phyloP scores from a whole-genome alignment of 768 basidiomycete genomes.

The Agaricus bisporus region DNA sequence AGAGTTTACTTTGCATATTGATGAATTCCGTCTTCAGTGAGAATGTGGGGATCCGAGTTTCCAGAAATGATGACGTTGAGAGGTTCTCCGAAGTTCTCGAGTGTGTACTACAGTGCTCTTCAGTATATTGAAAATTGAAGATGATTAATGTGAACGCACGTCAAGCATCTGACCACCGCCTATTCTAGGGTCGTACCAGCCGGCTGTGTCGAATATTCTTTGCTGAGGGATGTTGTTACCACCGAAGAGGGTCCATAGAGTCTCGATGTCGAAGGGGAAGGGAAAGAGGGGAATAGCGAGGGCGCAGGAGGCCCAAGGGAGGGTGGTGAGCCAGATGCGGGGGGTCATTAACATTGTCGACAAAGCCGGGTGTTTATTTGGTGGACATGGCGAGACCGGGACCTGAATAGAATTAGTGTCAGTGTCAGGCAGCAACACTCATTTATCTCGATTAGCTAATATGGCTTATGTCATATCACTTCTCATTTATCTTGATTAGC shows the following conservation, averaged over 20 bases:
- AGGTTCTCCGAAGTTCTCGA: conserved; percentile 65
- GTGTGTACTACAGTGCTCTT: conserved; percentile 47
- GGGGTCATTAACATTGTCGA: not conserved
- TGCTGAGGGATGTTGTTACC: not conserved
- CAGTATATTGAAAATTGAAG: not conserved
- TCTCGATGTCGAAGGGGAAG: not conserved
- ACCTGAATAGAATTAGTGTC: too few species aligned
- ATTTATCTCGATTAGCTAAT: too few species aligned
- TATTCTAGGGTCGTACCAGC: conserved; percentile 63
- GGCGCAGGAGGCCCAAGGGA: not conserved
- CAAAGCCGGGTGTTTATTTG: not conserved
- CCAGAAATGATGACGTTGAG: conserved; percentile 80
- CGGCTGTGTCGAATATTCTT: conserved; percentile 11
- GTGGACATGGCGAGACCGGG: too few species aligned
- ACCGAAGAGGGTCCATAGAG: not conserved
- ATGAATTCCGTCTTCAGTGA: conserved; percentile 68
- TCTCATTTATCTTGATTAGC: too few species aligned
- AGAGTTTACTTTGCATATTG: conserved; percentile 56
- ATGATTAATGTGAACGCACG: conserved; percentile 34
- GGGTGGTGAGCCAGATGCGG: not conserved
- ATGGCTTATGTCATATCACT: too few species aligned
- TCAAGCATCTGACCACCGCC: conserved; percentile 74
- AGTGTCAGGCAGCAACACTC: too few species aligned
- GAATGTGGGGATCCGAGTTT: conserved; percentile 70
- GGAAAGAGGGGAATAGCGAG: not conserved